These are phyloP conservation scores for Paraglomus occultum DNA, from an alignment of 192 early-diverging fungal species.

Conservation along the genomic window DNA sequence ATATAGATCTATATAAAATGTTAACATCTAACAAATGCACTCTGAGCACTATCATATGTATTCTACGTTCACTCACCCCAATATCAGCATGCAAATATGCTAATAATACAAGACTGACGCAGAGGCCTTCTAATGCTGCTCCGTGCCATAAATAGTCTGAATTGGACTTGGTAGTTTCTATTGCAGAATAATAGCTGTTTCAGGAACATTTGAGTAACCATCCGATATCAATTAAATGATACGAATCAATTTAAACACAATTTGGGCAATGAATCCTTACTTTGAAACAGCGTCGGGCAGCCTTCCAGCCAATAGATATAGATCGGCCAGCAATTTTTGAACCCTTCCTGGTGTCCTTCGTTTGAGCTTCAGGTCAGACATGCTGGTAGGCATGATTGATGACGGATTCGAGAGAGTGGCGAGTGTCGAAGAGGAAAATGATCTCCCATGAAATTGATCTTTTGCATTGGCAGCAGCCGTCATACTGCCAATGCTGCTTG, in stretches of 20 bases:
- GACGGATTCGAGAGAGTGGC: slow-evolving; percentile 18
- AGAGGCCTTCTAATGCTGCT: slow-evolving; percentile 67
- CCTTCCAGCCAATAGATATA: slow-evolving; percentile 72
- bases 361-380: slow-evolving; percentile 44
- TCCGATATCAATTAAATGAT: background rate
- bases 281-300: slow-evolving; percentile 66
- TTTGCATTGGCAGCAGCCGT: slow-evolving; percentile 22
- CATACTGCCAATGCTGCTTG: slow-evolving; percentile 32
- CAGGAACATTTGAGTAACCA: background rate
- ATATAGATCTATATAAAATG: no score
- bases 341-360: slow-evolving; percentile 66
- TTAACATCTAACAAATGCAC: background rate
- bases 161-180: slow-evolving; percentile 65
- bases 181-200: slow-evolving; percentile 59
- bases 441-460: slow-evolving; percentile 37
- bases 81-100: slow-evolving; percentile 61
- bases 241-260: background rate
- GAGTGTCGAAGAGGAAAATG: slow-evolving; percentile 41
- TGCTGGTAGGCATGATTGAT: slow-evolving; percentile 31
- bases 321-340: slow-evolving; percentile 72
- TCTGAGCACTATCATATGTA: background rate
- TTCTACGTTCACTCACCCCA: slow-evolving; percentile 44
- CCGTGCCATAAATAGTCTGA: slow-evolving; percentile 76
- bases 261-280: slow-evolving; percentile 31
- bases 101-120: slow-evolving; percentile 58